Base-by-base conservation (phyloP, 441 rosid species). In the Arabidopsis hybrid region DNA sequence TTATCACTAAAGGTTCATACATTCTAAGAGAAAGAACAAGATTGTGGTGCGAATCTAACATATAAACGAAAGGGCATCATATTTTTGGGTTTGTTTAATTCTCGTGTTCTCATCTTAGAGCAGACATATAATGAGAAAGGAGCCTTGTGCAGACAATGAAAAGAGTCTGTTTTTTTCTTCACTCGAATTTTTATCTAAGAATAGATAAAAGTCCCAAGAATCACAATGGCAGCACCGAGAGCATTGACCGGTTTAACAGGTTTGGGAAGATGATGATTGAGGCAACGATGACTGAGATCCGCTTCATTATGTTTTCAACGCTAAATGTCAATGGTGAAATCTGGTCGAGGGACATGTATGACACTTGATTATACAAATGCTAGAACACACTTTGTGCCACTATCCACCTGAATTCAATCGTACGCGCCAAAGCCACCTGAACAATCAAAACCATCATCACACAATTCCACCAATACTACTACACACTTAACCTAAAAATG, bases 401-500 rank as follows among this genome's bases (percentile, higher is more conserved):
- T 21, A 21, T 2, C 26, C 26, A 21, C 26, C 26, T 21, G 26
- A 21, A 21, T 21, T 21, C 97, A 9, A 94, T 87, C 40, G 97
- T 92, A 74, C 90, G 99, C 4, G 97, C 99, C 71, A 94, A 88
- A 0, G 97, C 99, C 73, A 94, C 99, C 98, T 91, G 62, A 69
- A 73, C 57, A 65, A 71, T 55, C 75, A 55, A 55, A 21, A 53
- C 55, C 55, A 62, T 13, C 60, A 69, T 11, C 61, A 59, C 67
- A 35, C 34, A 10, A 1, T 43, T 29, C 6, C 12, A 65, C 34
- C 14, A 67, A 11, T 49, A 11, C 18, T 0, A 43, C 6, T 46
- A 46, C 26, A 53, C 2, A 5, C 59, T 14, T 57, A 21, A 26
- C 3, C 65, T 5, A 3, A 31, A 29, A 39, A n/a, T n/a, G 31